Base-by-base conservation (phyloP, 2,329 filamentous ascomycete genomes). In the Calonectria honghensis region DNA sequence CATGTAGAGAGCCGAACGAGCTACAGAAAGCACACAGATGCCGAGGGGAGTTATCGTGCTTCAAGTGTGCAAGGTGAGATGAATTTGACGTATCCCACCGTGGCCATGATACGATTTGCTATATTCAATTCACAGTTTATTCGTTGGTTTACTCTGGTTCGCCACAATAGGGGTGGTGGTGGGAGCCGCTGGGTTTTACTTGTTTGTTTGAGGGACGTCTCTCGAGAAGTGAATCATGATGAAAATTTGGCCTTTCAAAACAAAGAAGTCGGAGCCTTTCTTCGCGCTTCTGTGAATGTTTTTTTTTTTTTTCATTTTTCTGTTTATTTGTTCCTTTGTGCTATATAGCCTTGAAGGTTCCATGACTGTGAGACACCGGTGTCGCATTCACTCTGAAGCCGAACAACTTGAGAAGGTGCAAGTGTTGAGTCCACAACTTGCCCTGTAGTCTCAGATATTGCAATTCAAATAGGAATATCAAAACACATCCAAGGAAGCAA, bases 211-310 rank as follows among this genome's bases (percentile, higher is more conserved):
- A 4, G 13, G 13, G 45, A 24, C 45, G n/a, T 48, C 45, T 48
- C 45, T 48, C n/a, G n/a, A 48, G 45, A n/a, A 48, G 45, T 48
- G 45, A 48, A 24, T 48, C 45, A 48, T 48, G 45, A 24, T 48
- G n/a, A 13, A 11, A n/a, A 24, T 13, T 24, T 1, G 6, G 32
- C n/a, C n/a, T 48, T 48, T 48, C 20, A 48, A 48, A 48, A 48
- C n/a, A 48, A 48, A 48, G 45, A 13, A 3, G 18, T 48, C 9
- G 3, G 20, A 6, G 41, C 16, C 18, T 48, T 39, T 39, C 14
- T 48, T 24, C 10, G 9, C 9, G 7, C 13, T 1, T 24, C n/a
- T 48, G 45, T 48, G 45, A 24, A 48, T 48, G 32, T 7, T 35
- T 7, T 2, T 6, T 9, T n/a, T 6, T 11, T n/a, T 48, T 20